These are phyloP conservation scores for Trichoderma oligosporum DNA, from an alignment of 2,329 filamentous ascomycete species.

Conservation along the genomic window DNA sequence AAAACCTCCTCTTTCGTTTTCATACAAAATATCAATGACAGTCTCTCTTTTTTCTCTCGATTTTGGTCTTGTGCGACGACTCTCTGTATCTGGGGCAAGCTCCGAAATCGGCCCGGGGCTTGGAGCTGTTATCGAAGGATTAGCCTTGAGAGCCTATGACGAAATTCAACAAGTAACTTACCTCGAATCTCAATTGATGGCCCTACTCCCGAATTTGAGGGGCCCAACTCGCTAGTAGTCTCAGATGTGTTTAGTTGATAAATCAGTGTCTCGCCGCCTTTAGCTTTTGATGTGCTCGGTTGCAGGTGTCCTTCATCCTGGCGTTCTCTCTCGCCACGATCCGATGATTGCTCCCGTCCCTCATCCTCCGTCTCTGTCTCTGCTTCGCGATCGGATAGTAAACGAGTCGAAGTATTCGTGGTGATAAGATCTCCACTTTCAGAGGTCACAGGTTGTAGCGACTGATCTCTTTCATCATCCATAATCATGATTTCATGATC, in stretches of 20 bases:
- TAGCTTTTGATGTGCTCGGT: neutral
- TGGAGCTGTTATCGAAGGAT: slow-evolving; percentile 27
- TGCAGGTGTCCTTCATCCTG: neutral
- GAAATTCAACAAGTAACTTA: slow-evolving; percentile 8
- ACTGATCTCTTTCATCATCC: slow-evolving; percentile 45
- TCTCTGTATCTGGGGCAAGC: neutral
- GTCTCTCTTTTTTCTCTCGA: slow-evolving; percentile 43
- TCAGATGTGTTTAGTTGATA: neutral
- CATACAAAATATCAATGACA: slow-evolving; percentile 84
- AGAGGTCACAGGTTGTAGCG: slow-evolving; percentile 28
- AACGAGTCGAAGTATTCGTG: slow-evolving; percentile 19
- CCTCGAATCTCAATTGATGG: slow-evolving; percentile 37
- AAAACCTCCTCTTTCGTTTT: slow-evolving; percentile 90
- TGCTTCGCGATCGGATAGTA: slow-evolving; percentile 17
- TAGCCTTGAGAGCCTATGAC: neutral
- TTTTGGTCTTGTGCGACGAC: slow-evolving; percentile 34
- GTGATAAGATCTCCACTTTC: neutral
- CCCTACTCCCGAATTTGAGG: slow-evolving; percentile 16
- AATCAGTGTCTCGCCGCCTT: neutral
- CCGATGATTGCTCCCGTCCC: slow-evolving; percentile 21
- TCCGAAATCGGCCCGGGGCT: slow-evolving; percentile 24
- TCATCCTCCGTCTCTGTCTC: slow-evolving; percentile 12
- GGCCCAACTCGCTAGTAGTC: neutral
- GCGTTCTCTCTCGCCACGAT: neutral
- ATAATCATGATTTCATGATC: slow-evolving; percentile 69